Conservation (phyloP, 257 asterid genomes). For the Galeopsis tetrahit region DNA sequence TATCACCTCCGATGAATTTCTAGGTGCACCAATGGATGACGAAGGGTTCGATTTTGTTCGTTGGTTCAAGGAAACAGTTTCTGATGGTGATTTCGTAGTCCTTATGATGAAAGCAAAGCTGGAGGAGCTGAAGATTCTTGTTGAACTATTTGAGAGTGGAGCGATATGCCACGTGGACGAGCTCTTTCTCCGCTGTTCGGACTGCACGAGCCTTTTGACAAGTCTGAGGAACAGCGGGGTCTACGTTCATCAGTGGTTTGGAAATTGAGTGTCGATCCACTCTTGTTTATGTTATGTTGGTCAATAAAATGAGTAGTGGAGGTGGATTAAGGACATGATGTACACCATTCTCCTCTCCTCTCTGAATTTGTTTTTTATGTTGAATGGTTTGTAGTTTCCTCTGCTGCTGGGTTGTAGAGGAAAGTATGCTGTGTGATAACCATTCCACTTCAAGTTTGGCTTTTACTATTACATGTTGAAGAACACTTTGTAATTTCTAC, state of each 20-base stretch:
- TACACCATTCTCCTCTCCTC: slow-evolving; percentile 35
- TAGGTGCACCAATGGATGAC: slow-evolving; percentile 65
- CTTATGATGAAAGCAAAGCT: slow-evolving; percentile 66
- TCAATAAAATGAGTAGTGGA: slow-evolving; percentile 36
- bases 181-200: slow-evolving; percentile 71
- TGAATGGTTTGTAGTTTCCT: slow-evolving; percentile 34
- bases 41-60: slow-evolving; percentile 65
- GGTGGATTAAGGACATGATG: slow-evolving; percentile 22
- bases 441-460: slow-evolving; percentile 21
- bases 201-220: slow-evolving; percentile 51
- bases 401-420: slow-evolving; percentile 30
- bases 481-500: background rate
- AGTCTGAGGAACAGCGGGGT: slow-evolving; percentile 75
- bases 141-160: slow-evolving; percentile 64
- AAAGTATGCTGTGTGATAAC: slow-evolving; percentile 8
- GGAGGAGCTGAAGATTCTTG: slow-evolving; percentile 63
- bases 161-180: slow-evolving; percentile 72
- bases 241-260: slow-evolving; percentile 76
- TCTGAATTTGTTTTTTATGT: slow-evolving; percentile 22
- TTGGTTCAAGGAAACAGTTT: slow-evolving; percentile 75
- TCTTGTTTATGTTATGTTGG: slow-evolving; percentile 19
- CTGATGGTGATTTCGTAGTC: slow-evolving; percentile 71
- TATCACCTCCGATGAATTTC: slow-evolving; percentile 54
- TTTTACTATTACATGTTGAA: background rate
- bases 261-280: slow-evolving; percentile 40